Evolutionary conservation across 768 basidiomycete genomes (phyloP), one percentile per base, ranked within the genome.

Genomic region (Basidioascus undulatus): DNA sequence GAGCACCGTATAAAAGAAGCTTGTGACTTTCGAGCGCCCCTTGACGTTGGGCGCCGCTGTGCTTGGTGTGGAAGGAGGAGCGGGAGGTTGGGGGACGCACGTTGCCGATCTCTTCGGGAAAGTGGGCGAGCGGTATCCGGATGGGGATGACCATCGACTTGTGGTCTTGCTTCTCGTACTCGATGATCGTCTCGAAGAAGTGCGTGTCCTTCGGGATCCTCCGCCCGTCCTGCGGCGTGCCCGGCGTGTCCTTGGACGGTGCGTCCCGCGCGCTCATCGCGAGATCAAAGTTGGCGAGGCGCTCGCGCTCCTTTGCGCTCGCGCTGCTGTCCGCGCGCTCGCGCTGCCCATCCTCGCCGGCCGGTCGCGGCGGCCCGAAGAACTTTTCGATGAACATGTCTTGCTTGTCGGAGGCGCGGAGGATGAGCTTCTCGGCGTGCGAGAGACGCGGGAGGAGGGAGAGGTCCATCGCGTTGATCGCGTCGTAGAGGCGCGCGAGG

Each of bases 91-190:
- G 23, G 18, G 12, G 58, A 64, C 72, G 55, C 55, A 94, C 89
- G 58, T 94, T 87, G 34, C 92, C 87, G 42, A 98, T 82, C 64
- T 98, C 92, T 57, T 87, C 82, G 0, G 80, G 69, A 55, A 92
- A 94, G 2, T 76, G 78, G 16, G 72, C 70, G 35, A 92, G 60
- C 1, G 92, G 92, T 57, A 96, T 71, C 52, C 82, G 76, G 53
- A 96, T 83, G 12, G 86, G 87, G 24, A 94, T 58, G 23, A 70
- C 69, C 46, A 84, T 45, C 41, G 74, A 74, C 56, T 75, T 76
- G n/a, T n/a, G n/a, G n/a, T n/a, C n/a, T n/a, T n/a, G n/a, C n/a
- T n/a, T n/a, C n/a, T n/a, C n/a, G 59, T 86, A 89, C 12, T 65
- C 69, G 41, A 89, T 77, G 10, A 68, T 66, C 1, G 87, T 81